Conservation (phyloP, 495 filamentous ascomycete genomes). For the Podospora pseudocomata region DNA sequence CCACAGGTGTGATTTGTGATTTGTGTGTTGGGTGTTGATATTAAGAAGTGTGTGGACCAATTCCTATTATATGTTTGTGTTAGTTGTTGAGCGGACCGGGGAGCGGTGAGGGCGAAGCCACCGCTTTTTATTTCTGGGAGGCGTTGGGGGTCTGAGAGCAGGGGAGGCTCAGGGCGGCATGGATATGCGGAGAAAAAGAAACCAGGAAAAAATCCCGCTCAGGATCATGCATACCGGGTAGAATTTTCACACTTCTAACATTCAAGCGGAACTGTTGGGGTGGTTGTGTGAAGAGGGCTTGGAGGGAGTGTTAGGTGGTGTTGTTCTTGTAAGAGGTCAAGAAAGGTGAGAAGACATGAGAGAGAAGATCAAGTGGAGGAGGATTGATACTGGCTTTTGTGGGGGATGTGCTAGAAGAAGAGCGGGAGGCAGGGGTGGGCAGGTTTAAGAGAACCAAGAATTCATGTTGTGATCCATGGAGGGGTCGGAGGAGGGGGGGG, state of each 20-base stretch:
- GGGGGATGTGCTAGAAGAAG: constrained; percentile 17
- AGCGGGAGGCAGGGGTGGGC: constrained; percentile 17
- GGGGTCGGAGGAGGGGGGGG: constrained; percentile 9
- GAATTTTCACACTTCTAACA: constrained; percentile 1
- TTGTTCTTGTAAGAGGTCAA: not conserved
- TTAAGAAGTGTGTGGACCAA: constrained; percentile 25
- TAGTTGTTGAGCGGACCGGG: constrained; percentile 30
- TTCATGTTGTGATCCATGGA: not conserved
- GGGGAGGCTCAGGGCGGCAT: constrained; percentile 14
- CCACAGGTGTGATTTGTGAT: constrained; percentile 29
- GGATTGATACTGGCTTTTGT: not conserved
- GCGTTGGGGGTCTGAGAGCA: constrained; percentile 21
- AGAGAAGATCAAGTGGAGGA: constrained; percentile 1
- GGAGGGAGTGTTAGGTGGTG: not conserved
- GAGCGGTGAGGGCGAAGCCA: constrained; percentile 33
- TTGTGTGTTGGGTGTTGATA: constrained; percentile 15
- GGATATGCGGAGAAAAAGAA: constrained; percentile 9
- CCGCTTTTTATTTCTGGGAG: constrained; percentile 31
- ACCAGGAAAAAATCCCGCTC: constrained; percentile 11
- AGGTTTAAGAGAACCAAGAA: constrained; percentile 8
- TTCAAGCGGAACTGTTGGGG: not conserved
- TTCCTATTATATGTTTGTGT: constrained; percentile 35
- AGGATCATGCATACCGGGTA: not conserved
- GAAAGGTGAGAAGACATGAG: not conserved
- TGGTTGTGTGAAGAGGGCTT: not conserved